These are phyloP conservation scores for Baorangia bicolor DNA, from an alignment of 768 basidiomycete species.

Conservation along the genomic window DNA sequence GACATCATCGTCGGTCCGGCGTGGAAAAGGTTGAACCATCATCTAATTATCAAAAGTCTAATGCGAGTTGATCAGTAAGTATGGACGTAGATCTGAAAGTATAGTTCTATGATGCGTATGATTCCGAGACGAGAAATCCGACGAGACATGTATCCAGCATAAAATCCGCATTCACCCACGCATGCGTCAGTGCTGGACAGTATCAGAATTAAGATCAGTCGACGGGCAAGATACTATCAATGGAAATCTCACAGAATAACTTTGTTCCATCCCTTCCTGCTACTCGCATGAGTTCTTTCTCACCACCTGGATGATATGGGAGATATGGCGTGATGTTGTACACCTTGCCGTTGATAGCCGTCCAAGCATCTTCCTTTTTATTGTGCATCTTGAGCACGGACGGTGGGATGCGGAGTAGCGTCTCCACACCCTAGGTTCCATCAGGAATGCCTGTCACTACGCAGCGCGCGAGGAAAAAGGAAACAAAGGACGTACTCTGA, in stretches of 20 bases:
- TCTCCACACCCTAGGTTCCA: constrained; percentile 61
- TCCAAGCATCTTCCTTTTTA: constrained; percentile 87
- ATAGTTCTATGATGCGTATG: constrained; percentile 38
- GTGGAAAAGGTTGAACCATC: background rate
- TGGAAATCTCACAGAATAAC: constrained; percentile 73
- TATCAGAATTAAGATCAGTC: constrained; percentile 1
- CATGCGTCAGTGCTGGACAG: constrained; percentile 77
- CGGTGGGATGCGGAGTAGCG: constrained; percentile 67
- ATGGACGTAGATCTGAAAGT: background rate
- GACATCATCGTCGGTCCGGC: background rate
- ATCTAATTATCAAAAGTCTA: background rate
- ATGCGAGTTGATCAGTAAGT: background rate
- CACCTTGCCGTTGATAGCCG: constrained; percentile 87
- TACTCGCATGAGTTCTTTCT: constrained; percentile 89
- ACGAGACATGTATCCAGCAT: constrained; percentile 94
- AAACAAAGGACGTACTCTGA: constrained; percentile 55
- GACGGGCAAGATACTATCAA: background rate
- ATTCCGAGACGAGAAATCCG: constrained; percentile 82
- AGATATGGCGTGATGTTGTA: constrained; percentile 96
- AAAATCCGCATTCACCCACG: constrained; percentile 95
- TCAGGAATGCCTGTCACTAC: background rate
- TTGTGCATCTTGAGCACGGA: constrained; percentile 80
- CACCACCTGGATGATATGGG: constrained; percentile 91
- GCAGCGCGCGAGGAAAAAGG: background rate
- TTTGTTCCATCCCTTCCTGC: constrained; percentile 95